These are phyloP conservation scores for Metarhizium album DNA, from an alignment of 2,329 filamentous ascomycete species.

Conservation along the genomic window DNA sequence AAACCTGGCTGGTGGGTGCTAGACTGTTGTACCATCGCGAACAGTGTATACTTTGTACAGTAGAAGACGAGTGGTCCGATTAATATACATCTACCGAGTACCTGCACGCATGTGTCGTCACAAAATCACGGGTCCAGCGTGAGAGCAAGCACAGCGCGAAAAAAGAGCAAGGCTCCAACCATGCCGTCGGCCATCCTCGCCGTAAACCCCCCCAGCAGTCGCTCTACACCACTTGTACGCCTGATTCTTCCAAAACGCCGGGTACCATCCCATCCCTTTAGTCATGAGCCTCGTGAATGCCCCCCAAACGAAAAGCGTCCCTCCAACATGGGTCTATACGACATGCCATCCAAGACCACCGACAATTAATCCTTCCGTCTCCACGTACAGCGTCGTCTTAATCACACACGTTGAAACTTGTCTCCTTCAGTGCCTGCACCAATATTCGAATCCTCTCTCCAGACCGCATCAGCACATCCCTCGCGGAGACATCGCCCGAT, in stretches of 20 bases:
- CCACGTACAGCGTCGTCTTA: background rate
- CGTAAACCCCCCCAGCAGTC: background rate
- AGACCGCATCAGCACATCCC: slow-evolving; percentile 33
- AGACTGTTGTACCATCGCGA: background rate
- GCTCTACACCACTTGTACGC: too few relatives aligned
- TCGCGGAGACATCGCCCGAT: slow-evolving; percentile 29
- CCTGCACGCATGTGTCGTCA: background rate
- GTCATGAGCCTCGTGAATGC: background rate
- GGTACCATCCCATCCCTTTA: background rate
- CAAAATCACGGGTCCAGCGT: background rate
- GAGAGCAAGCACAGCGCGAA: background rate
- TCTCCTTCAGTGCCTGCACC: slow-evolving; percentile 22
- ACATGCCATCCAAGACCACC: too few relatives aligned
- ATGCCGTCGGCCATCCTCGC: background rate
- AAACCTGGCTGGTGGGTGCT: background rate
- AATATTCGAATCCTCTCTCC: slow-evolving; percentile 30
- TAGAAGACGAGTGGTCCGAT: background rate
- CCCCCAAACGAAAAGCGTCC: background rate
- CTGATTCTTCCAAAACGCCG: background rate
- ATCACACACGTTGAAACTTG: slow-evolving; percentile 8
- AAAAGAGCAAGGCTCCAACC: background rate
- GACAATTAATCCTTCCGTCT: background rate
- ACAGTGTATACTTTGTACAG: background rate
- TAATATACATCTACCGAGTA: background rate
- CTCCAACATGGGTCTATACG: background rate